phyloP scores from a whole-genome alignment of 148 eudicot species.

The Selenicereus undatus region DNA sequence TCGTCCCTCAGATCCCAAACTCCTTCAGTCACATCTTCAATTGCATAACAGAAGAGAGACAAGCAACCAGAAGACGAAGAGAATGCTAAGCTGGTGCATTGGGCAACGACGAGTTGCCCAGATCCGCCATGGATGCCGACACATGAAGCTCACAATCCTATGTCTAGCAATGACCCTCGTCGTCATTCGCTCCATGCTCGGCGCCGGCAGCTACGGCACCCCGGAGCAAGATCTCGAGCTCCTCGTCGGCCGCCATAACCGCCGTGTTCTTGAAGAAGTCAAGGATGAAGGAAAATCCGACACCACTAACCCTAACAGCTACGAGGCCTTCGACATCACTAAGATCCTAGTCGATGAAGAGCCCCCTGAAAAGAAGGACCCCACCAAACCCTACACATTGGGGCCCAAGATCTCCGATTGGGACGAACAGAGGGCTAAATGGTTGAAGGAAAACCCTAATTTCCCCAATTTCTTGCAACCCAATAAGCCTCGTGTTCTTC shows the following conservation, averaged over 20 bases:
- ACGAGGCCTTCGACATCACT: neutral
- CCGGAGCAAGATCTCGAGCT: neutral
- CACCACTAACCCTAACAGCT: neutral
- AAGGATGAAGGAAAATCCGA: neutral
- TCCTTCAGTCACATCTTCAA: too few relatives aligned
- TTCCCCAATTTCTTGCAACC: conserved; percentile 1
- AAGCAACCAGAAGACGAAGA: neutral
- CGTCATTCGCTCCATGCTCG: neutral
- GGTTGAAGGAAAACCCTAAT: conserved; percentile 15
- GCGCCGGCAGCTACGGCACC: neutral
- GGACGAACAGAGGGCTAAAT: conserved; percentile 13
- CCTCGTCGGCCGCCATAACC: neutral
- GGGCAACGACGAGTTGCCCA: conserved; percentile 4
- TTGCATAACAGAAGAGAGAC: too few relatives aligned
- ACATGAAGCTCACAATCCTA: neutral
- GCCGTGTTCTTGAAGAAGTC: neutral
- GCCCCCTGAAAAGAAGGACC: neutral
- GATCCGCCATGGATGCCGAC: neutral
- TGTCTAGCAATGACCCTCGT: neutral
- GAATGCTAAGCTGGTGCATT: conserved; percentile 3
- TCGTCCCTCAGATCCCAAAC: too few relatives aligned
- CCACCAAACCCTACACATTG: conserved; percentile 8
- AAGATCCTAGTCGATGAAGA: neutral
- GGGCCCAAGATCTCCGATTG: conserved; percentile 18
- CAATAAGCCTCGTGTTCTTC: conserved; percentile 30